These are phyloP conservation scores for Ceriops zippeliana DNA, from an alignment of 345 rosid genomes.

Conservation along the genomic window DNA sequence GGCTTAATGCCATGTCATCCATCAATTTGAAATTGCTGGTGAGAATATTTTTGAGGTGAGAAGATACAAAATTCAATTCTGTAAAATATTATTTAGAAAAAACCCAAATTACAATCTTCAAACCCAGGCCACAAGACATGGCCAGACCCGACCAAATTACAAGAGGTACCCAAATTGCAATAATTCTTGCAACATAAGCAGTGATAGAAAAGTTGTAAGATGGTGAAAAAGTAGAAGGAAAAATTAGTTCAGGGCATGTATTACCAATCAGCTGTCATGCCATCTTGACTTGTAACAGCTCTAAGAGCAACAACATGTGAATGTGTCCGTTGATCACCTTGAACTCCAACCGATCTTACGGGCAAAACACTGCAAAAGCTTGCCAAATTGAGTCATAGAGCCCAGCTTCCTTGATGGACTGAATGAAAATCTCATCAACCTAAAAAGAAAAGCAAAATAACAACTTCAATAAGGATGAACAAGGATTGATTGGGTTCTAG, in stretches of 20 bases:
- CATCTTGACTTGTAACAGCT: constrained; percentile 99
- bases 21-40: background rate
- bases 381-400: constrained; percentile 95
- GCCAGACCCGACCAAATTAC: too few species aligned
- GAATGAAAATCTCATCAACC: constrained; percentile 98
- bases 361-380: constrained; percentile 99
- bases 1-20: background rate
- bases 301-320: constrained; percentile 98
- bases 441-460: constrained; percentile 19
- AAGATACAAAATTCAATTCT: background rate
- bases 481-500: background rate
- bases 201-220: background rate
- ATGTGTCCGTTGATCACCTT: constrained; percentile 99
- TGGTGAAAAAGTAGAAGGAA: background rate
- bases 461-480: background rate
- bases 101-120: too few species aligned
- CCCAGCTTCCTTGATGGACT: constrained; percentile 93
- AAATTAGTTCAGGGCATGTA: constrained; percentile 5
- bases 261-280: constrained; percentile 99
- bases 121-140: too few species aligned
- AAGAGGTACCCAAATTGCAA: too few species aligned
- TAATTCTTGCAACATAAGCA: too few species aligned
- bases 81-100: too few species aligned
- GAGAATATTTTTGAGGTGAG: background rate
- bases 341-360: constrained; percentile 92